Evolutionary conservation across 2,329 filamentous ascomycete genomes (phyloP).

Genomic region (Didymella arachidicola): DNA sequence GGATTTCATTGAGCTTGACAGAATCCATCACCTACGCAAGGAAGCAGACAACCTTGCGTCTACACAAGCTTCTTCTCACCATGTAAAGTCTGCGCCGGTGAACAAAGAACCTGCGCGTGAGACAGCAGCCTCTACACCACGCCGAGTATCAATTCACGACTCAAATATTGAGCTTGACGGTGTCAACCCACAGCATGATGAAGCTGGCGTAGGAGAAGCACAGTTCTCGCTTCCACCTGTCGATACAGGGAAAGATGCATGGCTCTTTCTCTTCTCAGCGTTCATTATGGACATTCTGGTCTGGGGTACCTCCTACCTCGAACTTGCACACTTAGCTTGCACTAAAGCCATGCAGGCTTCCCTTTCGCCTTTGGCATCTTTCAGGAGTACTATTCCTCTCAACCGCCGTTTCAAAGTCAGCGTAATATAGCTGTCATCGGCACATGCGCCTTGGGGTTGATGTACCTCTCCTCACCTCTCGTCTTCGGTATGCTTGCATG

Average conservation of each 20-base stretch:
- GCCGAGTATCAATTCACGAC: not conserved
- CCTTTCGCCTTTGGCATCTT: conserved; percentile 75
- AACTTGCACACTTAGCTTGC: not conserved
- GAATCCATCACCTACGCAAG: not conserved
- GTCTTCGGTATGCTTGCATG: conserved; percentile 47
- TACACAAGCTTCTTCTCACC: not conserved
- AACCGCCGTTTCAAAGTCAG: conserved; percentile 64
- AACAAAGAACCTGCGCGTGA: not conserved
- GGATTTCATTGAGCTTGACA: not conserved
- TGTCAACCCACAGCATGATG: not conserved
- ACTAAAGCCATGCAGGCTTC: conserved; percentile 60
- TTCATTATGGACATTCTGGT: conserved; percentile 61
- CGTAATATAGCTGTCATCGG: conserved; percentile 68
- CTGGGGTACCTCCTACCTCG: conserved; percentile 50
- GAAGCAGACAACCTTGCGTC: not conserved
- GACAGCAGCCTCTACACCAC: conserved; percentile 32
- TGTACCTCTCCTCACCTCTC: conserved; percentile 56
- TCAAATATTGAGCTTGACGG: conserved; percentile 5
- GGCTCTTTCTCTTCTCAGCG: conserved; percentile 40
- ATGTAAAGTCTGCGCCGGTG: too few species aligned
- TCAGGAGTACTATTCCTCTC: conserved; percentile 70
- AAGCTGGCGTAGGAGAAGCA: not conserved
- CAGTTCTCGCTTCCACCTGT: conserved; percentile 23
- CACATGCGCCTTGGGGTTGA: conserved; percentile 65
- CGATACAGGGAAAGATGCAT: conserved; percentile 32